Base-by-base conservation (phyloP, 2,329 filamentous ascomycete genomes). In the Blastomyces gilchristii region DNA sequence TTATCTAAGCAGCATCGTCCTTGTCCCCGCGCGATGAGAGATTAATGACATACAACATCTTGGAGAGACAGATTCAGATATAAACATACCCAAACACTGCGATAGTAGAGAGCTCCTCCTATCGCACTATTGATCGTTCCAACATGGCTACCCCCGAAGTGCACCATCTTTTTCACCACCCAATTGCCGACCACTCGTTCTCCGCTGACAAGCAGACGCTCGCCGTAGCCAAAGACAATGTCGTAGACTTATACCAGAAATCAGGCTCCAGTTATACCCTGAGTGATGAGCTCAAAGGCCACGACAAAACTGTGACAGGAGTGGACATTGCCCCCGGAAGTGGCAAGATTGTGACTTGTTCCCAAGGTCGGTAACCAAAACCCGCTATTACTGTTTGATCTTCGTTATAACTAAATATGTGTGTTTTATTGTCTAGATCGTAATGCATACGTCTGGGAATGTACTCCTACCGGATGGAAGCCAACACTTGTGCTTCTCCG, bases 61-160 rank as follows among this genome's bases (percentile, higher is more conserved):
- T 47, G 22, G 28, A 39, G 16, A 22, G 2, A 28, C 60, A 56
- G 56, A 12, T 54, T 37, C n/a, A 47, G 11, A 58, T 58, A 47
- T 16, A 18, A 4, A 45, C 4, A 31, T 11, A 49, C 11, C 3
- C 9, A 14, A 14, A 5, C 11, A 25, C 47, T 22, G 81, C 85
- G 89, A 83, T 94, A 97, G 94, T 97, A 88, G 94, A 97, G 94
- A 96, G 91, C 85, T 90, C 81, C 90, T 95, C 91, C 90, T 94
- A 91, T 89, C 87, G 82, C 79, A 63, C 63, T 60, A 59, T 63
- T 61, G 61, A 62, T 67, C 9, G 18, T 9, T 34, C 53, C 75
- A 82, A 61, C 65, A 97, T 97, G 93, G 82, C 90, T 62, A 76
- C 87, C 65, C 90, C 92, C 68, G 90, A 97, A 82, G 89, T 96